These are phyloP conservation scores for Pythium pyrilobum DNA, from an alignment of 352 stramenopile genomes.

Conservation along the genomic window DNA sequence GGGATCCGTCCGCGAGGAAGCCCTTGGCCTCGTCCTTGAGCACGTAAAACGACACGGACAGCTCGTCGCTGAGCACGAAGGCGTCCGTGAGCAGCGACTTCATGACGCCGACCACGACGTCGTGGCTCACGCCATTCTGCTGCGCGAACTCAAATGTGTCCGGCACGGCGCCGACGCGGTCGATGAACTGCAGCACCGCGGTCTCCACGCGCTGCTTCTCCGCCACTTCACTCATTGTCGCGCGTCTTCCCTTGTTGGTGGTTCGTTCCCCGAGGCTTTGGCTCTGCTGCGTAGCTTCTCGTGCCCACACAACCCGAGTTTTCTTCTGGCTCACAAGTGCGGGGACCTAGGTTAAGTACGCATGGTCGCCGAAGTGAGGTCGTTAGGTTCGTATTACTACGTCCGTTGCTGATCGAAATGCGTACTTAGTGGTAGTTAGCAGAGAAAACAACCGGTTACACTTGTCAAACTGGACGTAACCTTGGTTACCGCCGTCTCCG, in stretches of 20 bases:
- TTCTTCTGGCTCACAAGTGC: conserved; percentile 13
- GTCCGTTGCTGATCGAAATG: too few relatives aligned
- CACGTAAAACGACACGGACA: conserved; percentile 88
- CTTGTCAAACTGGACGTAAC: too few relatives aligned
- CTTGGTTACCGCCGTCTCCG: too few relatives aligned
- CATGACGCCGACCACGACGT: conserved; percentile 92
- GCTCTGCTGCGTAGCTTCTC: background rate
- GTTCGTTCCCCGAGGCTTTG: too few relatives aligned
- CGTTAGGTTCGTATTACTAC: background rate
- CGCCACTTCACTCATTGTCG: too few relatives aligned
- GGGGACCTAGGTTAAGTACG: conserved; percentile 2
- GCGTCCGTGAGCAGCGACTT: conserved; percentile 94
- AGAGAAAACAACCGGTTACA: too few relatives aligned
- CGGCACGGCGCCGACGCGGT: conserved; percentile 29
- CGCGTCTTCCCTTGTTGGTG: too few relatives aligned
- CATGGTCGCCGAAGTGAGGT: too few relatives aligned
- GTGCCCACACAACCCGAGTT: conserved; percentile 6
- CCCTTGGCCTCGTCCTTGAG: conserved; percentile 89
- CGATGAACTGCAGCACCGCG: conserved; percentile 57
- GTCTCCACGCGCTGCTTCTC: conserved; percentile 74
- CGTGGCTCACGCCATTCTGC: conserved; percentile 82
- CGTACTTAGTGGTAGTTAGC: too few relatives aligned
- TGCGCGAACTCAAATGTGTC: conserved; percentile 88
- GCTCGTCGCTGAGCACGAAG: conserved; percentile 84
- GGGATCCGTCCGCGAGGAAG: conserved; percentile 67